Evolutionary conservation across 2,329 filamentous ascomycete species (phyloP).

Genomic region (Dactylonectria estremocensis): DNA sequence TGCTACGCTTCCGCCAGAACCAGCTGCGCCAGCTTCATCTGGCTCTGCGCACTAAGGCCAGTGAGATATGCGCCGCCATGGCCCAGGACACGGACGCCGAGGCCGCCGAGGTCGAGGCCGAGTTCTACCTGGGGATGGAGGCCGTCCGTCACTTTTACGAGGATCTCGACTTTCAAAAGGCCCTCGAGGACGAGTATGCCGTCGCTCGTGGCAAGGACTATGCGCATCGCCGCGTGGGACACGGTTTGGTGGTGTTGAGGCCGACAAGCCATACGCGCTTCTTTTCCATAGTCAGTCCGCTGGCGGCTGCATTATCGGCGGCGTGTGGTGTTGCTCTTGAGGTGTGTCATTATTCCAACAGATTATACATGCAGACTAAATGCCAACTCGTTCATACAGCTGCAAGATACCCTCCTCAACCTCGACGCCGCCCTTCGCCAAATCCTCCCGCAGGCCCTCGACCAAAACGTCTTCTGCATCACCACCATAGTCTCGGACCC

Average conservation of each 20-base stretch:
- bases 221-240: conserved; percentile 22
- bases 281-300: conserved; percentile 35
- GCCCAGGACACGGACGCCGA: conserved; percentile 35
- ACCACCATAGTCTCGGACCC: conserved; percentile 18
- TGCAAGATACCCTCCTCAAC: conserved; percentile 33
- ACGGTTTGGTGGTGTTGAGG: conserved; percentile 39
- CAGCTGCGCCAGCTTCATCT: conserved; percentile 36
- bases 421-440: conserved; percentile 25
- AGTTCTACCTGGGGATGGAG: conserved; percentile 43
- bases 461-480: conserved; percentile 27
- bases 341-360: neutral
- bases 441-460: conserved; percentile 25
- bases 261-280: conserved; percentile 40
- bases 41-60: conserved; percentile 26
- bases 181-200: conserved; percentile 36
- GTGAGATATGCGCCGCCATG: conserved; percentile 39
- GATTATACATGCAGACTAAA: conserved; percentile 16
- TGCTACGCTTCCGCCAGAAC: conserved; percentile 41
- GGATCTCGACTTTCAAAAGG: conserved; percentile 30
- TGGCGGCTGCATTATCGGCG: conserved; percentile 32
- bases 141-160: conserved; percentile 34
- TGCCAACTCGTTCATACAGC: conserved; percentile 2
- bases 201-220: conserved; percentile 36
- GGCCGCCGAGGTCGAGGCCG: conserved; percentile 38
- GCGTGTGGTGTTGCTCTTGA: conserved; percentile 41